phyloP scores from a whole-genome alignment of 2,329 filamentous ascomycete species.

The Hypoxylon sp. region DNA sequence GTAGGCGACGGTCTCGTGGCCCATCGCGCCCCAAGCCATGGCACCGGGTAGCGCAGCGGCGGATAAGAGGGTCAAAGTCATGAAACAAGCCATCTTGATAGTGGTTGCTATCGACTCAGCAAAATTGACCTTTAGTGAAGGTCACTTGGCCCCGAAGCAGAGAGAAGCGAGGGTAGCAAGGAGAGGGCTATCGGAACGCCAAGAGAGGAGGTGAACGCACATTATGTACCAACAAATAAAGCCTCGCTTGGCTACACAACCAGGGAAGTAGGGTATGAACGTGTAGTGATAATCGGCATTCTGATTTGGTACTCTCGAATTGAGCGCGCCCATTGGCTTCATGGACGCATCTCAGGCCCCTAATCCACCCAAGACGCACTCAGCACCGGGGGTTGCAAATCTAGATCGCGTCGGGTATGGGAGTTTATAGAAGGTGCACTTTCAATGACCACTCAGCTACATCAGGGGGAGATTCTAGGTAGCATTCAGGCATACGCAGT shows the following conservation, averaged over 20 bases:
- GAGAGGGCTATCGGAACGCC: slow-evolving; percentile 20
- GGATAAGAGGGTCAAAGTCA: slow-evolving; percentile 44
- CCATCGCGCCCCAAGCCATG: slow-evolving; percentile 59
- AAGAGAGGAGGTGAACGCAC: slow-evolving; percentile 21
- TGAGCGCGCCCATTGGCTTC: slow-evolving; percentile 14
- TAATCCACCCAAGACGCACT: slow-evolving; percentile 1
- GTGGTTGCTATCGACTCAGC: background rate
- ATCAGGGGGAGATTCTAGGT: slow-evolving; percentile 24
- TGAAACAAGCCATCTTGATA: slow-evolving; percentile 46
- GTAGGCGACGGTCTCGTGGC: slow-evolving; percentile 68
- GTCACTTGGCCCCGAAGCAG: slow-evolving; percentile 1
- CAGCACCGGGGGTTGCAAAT: slow-evolving; percentile 19
- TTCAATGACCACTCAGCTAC: slow-evolving; percentile 17
- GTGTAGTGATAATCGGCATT: slow-evolving; percentile 10
- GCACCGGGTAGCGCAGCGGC: slow-evolving; percentile 42
- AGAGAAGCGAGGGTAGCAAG: background rate
- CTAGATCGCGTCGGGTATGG: slow-evolving; percentile 21
- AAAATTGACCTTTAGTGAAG: background rate
- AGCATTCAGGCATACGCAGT: slow-evolving; percentile 11
- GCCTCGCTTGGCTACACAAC: slow-evolving; percentile 6
- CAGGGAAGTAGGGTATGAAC: slow-evolving; percentile 1
- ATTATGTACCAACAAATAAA: slow-evolving; percentile 16
- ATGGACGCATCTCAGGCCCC: slow-evolving; percentile 17
- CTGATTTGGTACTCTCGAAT: slow-evolving; percentile 11
- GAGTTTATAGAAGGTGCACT: slow-evolving; percentile 40